Percentiles rank a stretch among this genome's conserved stretches.
These are phyloP conservation scores for Picea abies DNA, from an alignment of 83 land plant species.

Conservation along the genomic window DNA sequence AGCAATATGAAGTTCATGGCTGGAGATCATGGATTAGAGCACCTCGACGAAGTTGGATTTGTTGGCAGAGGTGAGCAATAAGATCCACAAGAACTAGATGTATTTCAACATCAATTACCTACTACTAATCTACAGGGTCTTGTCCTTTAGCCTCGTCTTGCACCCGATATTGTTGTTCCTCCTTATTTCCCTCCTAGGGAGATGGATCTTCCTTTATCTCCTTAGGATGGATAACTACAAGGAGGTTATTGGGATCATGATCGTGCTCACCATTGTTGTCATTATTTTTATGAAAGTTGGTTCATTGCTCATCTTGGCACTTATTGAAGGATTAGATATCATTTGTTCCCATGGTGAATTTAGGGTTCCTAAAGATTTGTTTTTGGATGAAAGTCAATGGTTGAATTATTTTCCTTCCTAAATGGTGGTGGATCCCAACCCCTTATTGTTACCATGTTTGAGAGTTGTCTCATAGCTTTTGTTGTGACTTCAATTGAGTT, in stretches of 20 bases:
- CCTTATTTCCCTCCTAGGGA: slow-evolving; percentile 52
- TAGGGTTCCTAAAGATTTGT: slow-evolving; percentile 82
- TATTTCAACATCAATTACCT: slow-evolving; percentile 86
- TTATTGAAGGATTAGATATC: slow-evolving; percentile 49
- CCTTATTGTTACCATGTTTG: no score
- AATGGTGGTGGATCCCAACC: no score
- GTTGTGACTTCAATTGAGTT: no score
- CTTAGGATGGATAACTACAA: slow-evolving; percentile 69
- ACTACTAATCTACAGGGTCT: slow-evolving; percentile 33
- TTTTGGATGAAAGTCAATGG: slow-evolving; percentile 70
- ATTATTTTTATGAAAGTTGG: slow-evolving; percentile 81
- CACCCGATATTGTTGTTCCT: slow-evolving; percentile 73
- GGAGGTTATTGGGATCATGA: slow-evolving; percentile 54
- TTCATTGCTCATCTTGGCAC: slow-evolving; percentile 70
- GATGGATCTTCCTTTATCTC: slow-evolving; percentile 77
- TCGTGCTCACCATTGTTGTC: slow-evolving; percentile 48
- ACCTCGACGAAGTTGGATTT: slow-evolving; percentile 78
- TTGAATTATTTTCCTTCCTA: slow-evolving; percentile 60
- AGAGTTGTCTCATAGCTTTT: no score
- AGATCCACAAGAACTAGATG: slow-evolving; percentile 72
- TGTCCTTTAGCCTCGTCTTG: slow-evolving; percentile 64
- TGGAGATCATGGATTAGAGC: slow-evolving; percentile 72
- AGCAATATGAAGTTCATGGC: slow-evolving; percentile 61
- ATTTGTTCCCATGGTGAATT: slow-evolving; percentile 71
- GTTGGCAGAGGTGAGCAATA: slow-evolving; percentile 64